Evolutionary conservation across 768 basidiomycete species (phyloP).

Genomic region (Termitomyces sp.): DNA sequence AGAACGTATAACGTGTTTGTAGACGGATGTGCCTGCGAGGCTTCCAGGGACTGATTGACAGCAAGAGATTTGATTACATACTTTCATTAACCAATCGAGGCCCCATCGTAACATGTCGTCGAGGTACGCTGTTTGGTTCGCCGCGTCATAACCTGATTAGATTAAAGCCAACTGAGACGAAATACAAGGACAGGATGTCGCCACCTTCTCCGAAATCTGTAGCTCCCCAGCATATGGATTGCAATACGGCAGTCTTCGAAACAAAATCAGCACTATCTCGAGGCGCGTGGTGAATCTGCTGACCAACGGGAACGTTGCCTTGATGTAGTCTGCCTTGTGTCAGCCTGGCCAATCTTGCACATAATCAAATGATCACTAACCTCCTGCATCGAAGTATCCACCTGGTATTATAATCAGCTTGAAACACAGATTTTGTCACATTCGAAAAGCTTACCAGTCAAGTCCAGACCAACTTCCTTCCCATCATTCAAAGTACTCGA

Average conservation of each 20-base stretch:
- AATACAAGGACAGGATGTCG: slow-evolving; percentile 1
- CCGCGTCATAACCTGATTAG: slow-evolving; percentile 64
- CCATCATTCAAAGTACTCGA: slow-evolving; percentile 79
- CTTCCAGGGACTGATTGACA: slow-evolving; percentile 1
- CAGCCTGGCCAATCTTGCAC: slow-evolving; percentile 2
- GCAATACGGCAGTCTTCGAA: slow-evolving; percentile 71
- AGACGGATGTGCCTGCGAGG: slow-evolving; percentile 71
- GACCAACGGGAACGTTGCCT: slow-evolving; percentile 83
- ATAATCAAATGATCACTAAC: slow-evolving; percentile 36
- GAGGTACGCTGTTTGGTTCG: slow-evolving; percentile 89
- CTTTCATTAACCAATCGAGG: slow-evolving; percentile 90
- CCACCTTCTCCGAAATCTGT: slow-evolving; percentile 78
- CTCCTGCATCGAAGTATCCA: slow-evolving; percentile 93
- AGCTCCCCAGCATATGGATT: slow-evolving; percentile 90
- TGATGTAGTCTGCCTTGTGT: slow-evolving; percentile 69
- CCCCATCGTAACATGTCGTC: slow-evolving; percentile 91
- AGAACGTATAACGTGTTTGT: slow-evolving; percentile 74
- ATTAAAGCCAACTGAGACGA: slow-evolving; percentile 1
- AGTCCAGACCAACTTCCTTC: slow-evolving; percentile 65
- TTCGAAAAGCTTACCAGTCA: slow-evolving; percentile 49
- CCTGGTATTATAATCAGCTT: slow-evolving; percentile 26
- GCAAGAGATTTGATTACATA: slow-evolving; percentile 27
- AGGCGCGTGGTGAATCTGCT: slow-evolving; percentile 20
- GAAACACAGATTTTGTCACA: neutral
- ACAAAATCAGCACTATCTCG: slow-evolving; percentile 8